A percentile compares a stretch with the other conserved stretches of the same genome.
Conservation (phyloP, 768 basidiomycete species). For the Tylopilus subfusipes region DNA sequence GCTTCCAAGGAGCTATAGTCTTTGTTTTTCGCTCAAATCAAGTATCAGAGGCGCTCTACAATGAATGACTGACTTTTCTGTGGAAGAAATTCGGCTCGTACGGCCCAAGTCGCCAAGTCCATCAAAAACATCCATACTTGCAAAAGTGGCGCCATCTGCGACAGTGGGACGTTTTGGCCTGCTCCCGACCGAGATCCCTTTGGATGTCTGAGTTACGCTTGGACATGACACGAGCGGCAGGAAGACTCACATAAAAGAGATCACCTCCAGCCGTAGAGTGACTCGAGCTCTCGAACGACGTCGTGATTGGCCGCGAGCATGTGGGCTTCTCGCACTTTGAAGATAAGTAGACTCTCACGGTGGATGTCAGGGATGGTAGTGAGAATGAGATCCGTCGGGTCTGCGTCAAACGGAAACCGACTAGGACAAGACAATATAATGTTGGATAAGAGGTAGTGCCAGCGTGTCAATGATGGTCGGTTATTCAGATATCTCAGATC, state of each 20-base stretch:
- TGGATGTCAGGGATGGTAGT: background rate
- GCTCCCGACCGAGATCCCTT: background rate
- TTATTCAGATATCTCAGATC: no score
- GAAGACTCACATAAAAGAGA: background rate
- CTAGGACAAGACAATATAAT: no score
- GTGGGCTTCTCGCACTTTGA: conserved; percentile 12
- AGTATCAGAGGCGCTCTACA: background rate
- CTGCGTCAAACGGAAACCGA: no score
- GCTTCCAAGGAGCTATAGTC: background rate
- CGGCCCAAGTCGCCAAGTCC: conserved; percentile 11
- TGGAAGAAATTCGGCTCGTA: conserved; percentile 7
- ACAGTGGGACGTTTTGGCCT: background rate
- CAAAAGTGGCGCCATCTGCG: background rate
- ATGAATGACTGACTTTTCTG: conserved; percentile 3
- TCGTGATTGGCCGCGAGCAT: conserved; percentile 16
- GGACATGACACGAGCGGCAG: no score
- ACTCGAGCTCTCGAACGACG: conserved; percentile 14
- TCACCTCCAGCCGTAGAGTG: conserved; percentile 23
- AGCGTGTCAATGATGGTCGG: conserved; percentile 15
- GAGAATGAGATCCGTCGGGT: no score
- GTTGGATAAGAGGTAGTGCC: no score
- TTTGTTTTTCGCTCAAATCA: background rate
- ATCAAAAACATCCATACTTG: conserved; percentile 9
- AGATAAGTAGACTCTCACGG: no score
- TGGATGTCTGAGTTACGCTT: conserved; percentile 3